Evolutionary conservation across 2,329 filamentous ascomycete species (phyloP).

Genomic region (Purpureocillium lavendulum): DNA sequence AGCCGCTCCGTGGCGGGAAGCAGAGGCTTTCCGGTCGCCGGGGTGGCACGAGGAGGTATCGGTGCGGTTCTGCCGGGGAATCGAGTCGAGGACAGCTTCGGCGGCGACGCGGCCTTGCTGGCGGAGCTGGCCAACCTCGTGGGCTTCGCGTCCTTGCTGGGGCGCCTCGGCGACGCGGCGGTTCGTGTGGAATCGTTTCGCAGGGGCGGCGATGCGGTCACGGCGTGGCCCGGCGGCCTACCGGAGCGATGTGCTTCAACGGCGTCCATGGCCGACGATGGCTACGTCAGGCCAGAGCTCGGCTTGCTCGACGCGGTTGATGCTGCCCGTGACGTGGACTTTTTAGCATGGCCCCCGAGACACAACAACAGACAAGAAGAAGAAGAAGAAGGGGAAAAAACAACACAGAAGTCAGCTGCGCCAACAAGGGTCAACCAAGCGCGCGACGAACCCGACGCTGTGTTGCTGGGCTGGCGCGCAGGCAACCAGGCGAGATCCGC

Average conservation of each 20-base stretch:
- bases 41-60: constrained; percentile 9
- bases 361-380: too few relatives aligned
- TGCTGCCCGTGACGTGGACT: not conserved
- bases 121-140: constrained; percentile 1
- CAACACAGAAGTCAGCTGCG: too few relatives aligned
- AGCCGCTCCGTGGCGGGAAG: constrained; percentile 38
- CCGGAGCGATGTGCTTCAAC: constrained; percentile 9
- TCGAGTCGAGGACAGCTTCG: constrained; percentile 5
- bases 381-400: too few relatives aligned
- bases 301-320: constrained; percentile 7
- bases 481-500: not conserved
- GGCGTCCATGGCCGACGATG: constrained; percentile 12
- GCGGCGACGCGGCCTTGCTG: constrained; percentile 5
- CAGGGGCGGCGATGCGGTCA: constrained; percentile 1
- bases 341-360: too few relatives aligned
- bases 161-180: not conserved
- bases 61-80: constrained; percentile 4
- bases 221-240: constrained; percentile 7
- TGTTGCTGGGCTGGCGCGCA: too few relatives aligned
- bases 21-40: constrained; percentile 25
- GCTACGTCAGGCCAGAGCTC: constrained; percentile 7
- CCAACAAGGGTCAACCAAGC: too few relatives aligned
- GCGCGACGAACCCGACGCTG: too few relatives aligned
- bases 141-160: constrained; percentile 4
- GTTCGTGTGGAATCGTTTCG: not conserved